Percentiles rank a stretch among this genome's conserved stretches.
phyloP scores from a whole-genome alignment of 441 rosid genomes.

The Bocquillonia castaneifolia region DNA sequence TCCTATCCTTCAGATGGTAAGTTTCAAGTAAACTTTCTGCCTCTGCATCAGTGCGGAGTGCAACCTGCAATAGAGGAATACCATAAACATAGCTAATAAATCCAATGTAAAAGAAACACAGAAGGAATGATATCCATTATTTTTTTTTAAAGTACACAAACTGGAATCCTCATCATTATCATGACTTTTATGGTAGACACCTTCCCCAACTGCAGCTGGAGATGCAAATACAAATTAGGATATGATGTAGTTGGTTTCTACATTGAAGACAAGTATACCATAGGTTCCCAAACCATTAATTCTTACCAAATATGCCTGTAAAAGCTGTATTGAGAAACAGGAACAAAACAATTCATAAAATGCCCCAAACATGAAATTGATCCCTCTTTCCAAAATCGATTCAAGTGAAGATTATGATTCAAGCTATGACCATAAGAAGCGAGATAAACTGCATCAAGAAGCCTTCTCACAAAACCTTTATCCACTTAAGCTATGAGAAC shows the following conservation, averaged over 20 bases:
- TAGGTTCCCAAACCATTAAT: background rate
- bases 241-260: background rate
- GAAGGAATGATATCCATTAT: background rate
- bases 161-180: background rate
- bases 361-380: background rate
- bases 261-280: background rate
- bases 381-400: background rate
- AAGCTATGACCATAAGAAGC: background rate
- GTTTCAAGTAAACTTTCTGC: constrained; percentile 56
- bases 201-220: background rate
- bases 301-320: background rate
- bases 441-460: background rate
- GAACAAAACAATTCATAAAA: background rate
- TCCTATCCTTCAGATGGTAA: constrained; percentile 57
- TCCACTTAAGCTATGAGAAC: background rate
- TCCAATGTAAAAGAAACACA: background rate
- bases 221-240: constrained; percentile 2
- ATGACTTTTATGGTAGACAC: constrained; percentile 2
- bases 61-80: constrained; percentile 38
- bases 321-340: background rate
- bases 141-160: background rate
- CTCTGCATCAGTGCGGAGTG: constrained; percentile 28
- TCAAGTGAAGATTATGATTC: background rate
- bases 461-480: background rate
- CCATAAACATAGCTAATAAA: constrained; percentile 12